Evolutionary conservation across 352 stramenopile species (phyloP).

Genomic region (Phytopythium litorale): DNA sequence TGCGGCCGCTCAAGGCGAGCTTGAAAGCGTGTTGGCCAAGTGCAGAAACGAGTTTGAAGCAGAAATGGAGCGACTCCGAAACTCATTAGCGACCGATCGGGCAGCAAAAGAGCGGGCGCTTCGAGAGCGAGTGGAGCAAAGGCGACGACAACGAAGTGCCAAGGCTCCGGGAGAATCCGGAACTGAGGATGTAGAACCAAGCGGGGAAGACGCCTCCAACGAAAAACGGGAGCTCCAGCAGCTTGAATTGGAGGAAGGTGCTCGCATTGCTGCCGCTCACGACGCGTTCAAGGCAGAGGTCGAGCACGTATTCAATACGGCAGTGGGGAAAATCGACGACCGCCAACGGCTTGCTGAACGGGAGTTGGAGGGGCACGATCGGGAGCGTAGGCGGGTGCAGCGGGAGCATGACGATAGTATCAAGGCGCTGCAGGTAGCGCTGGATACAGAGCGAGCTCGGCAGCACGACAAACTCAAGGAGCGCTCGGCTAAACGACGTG

Average conservation of each 20-base stretch:
- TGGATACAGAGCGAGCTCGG: slow-evolving; percentile 23
- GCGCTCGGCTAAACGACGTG: slow-evolving; percentile 15
- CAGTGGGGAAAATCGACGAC: neutral
- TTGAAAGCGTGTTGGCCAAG: slow-evolving; percentile 21
- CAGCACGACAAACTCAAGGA: slow-evolving; percentile 38
- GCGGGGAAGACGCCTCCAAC: neutral
- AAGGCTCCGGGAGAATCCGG: neutral
- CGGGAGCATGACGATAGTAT: slow-evolving; percentile 19
- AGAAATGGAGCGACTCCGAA: slow-evolving; percentile 16
- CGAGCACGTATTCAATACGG: slow-evolving; percentile 8
- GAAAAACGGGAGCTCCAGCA: neutral
- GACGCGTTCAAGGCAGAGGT: slow-evolving; percentile 9
- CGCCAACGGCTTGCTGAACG: neutral
- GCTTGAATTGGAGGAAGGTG: neutral
- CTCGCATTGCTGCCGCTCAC: neutral
- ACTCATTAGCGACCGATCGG: slow-evolving; percentile 15
- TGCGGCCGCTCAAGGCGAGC: slow-evolving; percentile 13
- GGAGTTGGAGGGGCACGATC: slow-evolving; percentile 4
- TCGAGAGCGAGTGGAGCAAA: slow-evolving; percentile 12
- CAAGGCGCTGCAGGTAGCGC: slow-evolving; percentile 12
- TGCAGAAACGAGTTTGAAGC: slow-evolving; percentile 25
- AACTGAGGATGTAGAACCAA: neutral
- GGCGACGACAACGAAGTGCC: slow-evolving; percentile 3
- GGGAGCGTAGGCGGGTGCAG: slow-evolving; percentile 15
- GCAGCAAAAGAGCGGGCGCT: slow-evolving; percentile 17